These are phyloP conservation scores for Puccinia hordei DNA, from an alignment of 1,284 basidiomycete species.

Conservation along the genomic window DNA sequence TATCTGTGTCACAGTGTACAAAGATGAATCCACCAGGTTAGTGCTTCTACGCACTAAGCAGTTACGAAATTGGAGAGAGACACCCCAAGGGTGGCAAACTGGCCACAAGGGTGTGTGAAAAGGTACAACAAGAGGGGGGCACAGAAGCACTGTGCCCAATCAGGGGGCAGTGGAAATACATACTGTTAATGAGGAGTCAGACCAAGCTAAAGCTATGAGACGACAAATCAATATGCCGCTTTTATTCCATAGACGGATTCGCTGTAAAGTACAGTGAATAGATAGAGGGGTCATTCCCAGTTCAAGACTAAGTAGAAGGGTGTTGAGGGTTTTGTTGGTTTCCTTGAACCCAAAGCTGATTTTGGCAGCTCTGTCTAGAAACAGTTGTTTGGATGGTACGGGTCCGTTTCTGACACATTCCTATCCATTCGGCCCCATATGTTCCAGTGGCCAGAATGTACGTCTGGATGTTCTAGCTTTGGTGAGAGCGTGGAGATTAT, in stretches of 20 bases:
- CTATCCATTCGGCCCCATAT: constrained; percentile 12
- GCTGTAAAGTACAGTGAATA: not conserved
- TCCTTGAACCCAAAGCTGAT: not conserved
- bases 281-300: not conserved
- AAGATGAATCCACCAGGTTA: too few relatives aligned
- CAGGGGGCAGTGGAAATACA: too few relatives aligned
- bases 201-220: too few relatives aligned
- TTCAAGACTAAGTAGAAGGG: not conserved
- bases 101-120: too few relatives aligned
- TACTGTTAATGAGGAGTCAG: too few relatives aligned
- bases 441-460: not conserved
- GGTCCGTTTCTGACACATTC: not conserved
- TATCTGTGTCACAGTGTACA: too few relatives aligned
- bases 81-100: too few relatives aligned
- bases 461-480: constrained; percentile 1
- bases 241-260: not conserved
- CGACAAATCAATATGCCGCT: too few relatives aligned
- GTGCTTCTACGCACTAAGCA: too few relatives aligned
- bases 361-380: not conserved
- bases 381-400: not conserved
- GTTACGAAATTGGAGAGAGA: too few relatives aligned
- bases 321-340: not conserved
- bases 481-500: not conserved
- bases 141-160: too few relatives aligned
- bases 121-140: too few relatives aligned